Base-by-base conservation (phyloP, 441 rosid species). In the Breynia disticha region DNA sequence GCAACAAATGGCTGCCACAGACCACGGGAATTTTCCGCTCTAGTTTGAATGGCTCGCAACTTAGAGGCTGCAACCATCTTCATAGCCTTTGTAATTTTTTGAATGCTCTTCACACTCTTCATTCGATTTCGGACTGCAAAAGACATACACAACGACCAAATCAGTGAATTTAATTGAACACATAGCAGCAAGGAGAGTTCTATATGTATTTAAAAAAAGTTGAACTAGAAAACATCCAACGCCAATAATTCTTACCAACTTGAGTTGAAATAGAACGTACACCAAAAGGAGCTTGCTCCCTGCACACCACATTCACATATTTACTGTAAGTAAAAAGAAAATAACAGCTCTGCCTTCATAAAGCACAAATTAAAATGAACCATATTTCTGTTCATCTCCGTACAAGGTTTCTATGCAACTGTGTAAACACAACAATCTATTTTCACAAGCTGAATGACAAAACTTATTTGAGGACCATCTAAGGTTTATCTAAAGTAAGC, bases 1-100 rank as follows among this genome's bases (percentile, higher is more conserved):
- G 95, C 96, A 41, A 90, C 76, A 62, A 93, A 93, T 52, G 97
- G 95, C 73, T 88, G 97, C 95, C 97, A 88, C 32, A 93, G 74
- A 60, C 97, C 95, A 70, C 97, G 97, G n/a, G 97, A 93, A 66
- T 88, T 88, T 77, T 88, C 97, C 61, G 98, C 72, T 80, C 64
- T 75, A 48, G 59, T 62, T 78, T 88, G 95, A 74, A 88, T 74
- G 50, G 81, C 86, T 50, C 97, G 82, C 32, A 93, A 73, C 84
- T 93, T 93, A 18, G 97, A 93, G 65, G 97, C 98, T 58, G 98
- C 97, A 82, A 93, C 98, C 98, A 91, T 91, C 86, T 91, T 91
- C 98, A 91, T 91, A n/a, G 98, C 98, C 80, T 91, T 91, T 12
- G 95, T 88, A 62, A 93, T 93, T 69, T 93, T 93, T 71, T 93